Evolutionary conservation across 2,329 filamentous ascomycete genomes (phyloP).

Genomic region (Alternaria postmessia): DNA sequence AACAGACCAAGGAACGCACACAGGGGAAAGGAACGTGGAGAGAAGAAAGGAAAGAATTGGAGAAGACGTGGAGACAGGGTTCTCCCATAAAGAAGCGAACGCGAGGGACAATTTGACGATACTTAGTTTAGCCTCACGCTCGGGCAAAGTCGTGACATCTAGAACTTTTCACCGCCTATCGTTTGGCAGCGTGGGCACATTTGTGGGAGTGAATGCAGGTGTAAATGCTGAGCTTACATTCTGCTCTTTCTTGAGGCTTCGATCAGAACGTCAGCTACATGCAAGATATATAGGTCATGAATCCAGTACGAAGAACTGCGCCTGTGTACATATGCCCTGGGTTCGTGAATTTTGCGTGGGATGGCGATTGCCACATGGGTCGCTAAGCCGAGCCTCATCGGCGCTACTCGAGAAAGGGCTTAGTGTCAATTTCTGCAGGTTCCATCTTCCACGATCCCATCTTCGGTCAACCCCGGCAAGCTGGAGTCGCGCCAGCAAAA

Average conservation of each 20-base stretch:
- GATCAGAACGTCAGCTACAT: neutral
- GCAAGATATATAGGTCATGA: neutral
- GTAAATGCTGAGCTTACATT: neutral
- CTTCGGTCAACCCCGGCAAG: slow-evolving; percentile 11
- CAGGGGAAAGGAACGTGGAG: slow-evolving; percentile 12
- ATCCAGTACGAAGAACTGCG: neutral
- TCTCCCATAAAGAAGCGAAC: neutral
- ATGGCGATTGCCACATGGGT: slow-evolving; percentile 23
- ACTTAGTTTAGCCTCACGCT: slow-evolving; percentile 40
- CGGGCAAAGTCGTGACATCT: slow-evolving; percentile 32
- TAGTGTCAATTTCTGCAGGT: neutral
- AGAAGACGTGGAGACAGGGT: slow-evolving; percentile 27
- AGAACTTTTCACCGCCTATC: slow-evolving; percentile 47
- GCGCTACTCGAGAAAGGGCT: slow-evolving; percentile 2
- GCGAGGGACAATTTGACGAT: slow-evolving; percentile 21
- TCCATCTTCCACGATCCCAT: slow-evolving; percentile 1
- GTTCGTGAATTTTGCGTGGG: slow-evolving; percentile 8
- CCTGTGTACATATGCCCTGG: neutral
- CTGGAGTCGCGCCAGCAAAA: slow-evolving; percentile 1
- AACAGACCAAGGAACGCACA: slow-evolving; percentile 8
- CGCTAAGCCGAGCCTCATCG: slow-evolving; percentile 16
- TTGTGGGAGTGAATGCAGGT: slow-evolving; percentile 3
- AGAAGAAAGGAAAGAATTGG: slow-evolving; percentile 23
- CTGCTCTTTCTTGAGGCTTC: neutral
- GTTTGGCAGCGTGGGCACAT: slow-evolving; percentile 32